Evolutionary conservation across 768 basidiomycete genomes (phyloP), one percentile per base, ranked within the genome.

Genomic region (Leucocoprinus leucothites): DNA sequence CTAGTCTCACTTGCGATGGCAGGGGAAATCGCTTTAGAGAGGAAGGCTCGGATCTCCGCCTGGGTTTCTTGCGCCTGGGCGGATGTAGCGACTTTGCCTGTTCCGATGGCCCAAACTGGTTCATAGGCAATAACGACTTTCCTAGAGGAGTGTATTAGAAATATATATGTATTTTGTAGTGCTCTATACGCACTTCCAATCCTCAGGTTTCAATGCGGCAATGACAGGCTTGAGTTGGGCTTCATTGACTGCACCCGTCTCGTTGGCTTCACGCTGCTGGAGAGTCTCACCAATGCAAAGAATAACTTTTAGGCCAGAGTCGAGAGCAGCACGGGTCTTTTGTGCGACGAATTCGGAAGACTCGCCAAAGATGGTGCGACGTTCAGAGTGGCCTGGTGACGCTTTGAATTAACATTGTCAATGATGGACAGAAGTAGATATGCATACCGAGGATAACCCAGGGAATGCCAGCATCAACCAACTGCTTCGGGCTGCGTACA

Each of bases 101-200:
- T 98, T 43, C 97, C 97, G 69, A 98, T 98, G 31, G 97, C 96
- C 96, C 97, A 98, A 16, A 98, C 92, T 41, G 94, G 92, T 70
- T 96, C 93, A 70, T 95, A 99, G 18, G 97, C 97, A 64, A 99
- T 80, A 56, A 99, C 96, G 65, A 98, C 78, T 59, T 90, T 84
- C 65, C 94, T 95, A 45, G 28, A 28, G 18, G 31, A 41, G 19
- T 35, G 26, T 24, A 53, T 22, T 49, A 11, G 19, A 18, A 1
- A 34, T 22, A 34, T 19, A 47, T 26, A 51, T 36, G 31, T 14
- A 14, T 4, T 3, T 40, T 13, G 46, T 36, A 51, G 26, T 19
- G 14, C 11, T 16, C 34, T 51, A 48, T 31, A 63, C 84, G 59
- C 57, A 94, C 94, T 80, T 83, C 95, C 96, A 99, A 65, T 91